A percentile compares a stretch with the other conserved stretches of the same genome.
Evolutionary conservation across 2,329 filamentous ascomycete genomes (phyloP).

Genomic region (Stachybotrys elegans): DNA sequence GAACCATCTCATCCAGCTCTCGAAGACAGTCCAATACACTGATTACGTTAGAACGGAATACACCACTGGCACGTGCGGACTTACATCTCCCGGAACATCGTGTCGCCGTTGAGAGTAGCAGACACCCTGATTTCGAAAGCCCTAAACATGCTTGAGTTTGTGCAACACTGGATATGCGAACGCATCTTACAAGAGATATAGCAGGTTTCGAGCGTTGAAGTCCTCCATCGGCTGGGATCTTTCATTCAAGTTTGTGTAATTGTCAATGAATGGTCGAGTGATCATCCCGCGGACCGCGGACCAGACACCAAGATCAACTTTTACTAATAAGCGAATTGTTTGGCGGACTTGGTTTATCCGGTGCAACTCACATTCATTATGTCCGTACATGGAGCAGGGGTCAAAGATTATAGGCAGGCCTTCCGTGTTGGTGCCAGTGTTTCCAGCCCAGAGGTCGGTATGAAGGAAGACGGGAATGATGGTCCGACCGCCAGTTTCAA

Average conservation of each 20-base stretch:
- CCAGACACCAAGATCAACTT: slow-evolving; percentile 1
- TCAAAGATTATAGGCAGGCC: background rate
- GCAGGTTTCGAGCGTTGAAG: background rate
- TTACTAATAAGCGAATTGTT: background rate
- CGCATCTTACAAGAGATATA: background rate
- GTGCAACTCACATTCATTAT: background rate
- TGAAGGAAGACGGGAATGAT: background rate
- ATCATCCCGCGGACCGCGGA: background rate
- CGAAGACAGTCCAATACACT: background rate
- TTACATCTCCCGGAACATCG: background rate
- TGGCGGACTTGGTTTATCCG: background rate
- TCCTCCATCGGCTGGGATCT: background rate
- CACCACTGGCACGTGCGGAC: background rate
- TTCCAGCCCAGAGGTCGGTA: background rate
- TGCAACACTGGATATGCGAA: no score
- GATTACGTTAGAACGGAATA: background rate
- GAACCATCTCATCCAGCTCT: background rate
- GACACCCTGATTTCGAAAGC: background rate
- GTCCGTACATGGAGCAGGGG: slow-evolving; percentile 1
- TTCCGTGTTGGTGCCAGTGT: background rate
- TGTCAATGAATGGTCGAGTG: background rate
- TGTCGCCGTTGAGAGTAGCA: background rate
- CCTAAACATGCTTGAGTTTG: background rate
- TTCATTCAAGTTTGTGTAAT: background rate
- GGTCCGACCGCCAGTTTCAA: background rate